Conservation (phyloP, 2,329 filamentous ascomycete genomes). For the Stagonosporopsis cucurbitacearum region DNA sequence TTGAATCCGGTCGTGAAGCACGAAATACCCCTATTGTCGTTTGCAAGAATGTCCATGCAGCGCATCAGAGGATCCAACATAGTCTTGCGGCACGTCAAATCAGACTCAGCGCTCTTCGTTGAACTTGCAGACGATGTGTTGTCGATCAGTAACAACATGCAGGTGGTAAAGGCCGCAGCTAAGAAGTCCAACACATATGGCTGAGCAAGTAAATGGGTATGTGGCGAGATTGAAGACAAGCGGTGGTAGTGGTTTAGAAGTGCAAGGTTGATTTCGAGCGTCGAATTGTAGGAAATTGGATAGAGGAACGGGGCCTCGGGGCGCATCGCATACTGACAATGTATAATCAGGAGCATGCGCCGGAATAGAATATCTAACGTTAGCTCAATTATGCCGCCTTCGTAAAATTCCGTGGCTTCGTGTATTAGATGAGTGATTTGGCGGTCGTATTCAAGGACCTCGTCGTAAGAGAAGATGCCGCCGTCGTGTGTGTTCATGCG, state of each 20-base stretch:
- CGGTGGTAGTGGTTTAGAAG: slow-evolving; percentile 37
- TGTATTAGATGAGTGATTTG: slow-evolving; percentile 20
- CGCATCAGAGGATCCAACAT: slow-evolving; percentile 23
- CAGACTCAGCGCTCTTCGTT: slow-evolving; percentile 1
- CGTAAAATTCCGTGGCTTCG: slow-evolving; percentile 14
- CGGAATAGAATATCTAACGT: slow-evolving; percentile 39
- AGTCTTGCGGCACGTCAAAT: slow-evolving; percentile 21
- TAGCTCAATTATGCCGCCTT: slow-evolving; percentile 13
- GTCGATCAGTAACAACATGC: slow-evolving; percentile 23
- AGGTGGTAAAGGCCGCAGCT: slow-evolving; percentile 25
- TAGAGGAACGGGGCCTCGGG: slow-evolving; percentile 28
- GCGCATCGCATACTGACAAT: slow-evolving; percentile 33
- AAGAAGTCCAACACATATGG: slow-evolving; percentile 36
- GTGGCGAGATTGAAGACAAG: slow-evolving; percentile 25
- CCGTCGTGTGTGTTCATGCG: slow-evolving; percentile 20
- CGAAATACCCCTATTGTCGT: slow-evolving; percentile 19
- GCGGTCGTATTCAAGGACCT: slow-evolving; percentile 26
- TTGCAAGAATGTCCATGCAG: slow-evolving; percentile 26
- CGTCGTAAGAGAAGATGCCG: slow-evolving; percentile 24
- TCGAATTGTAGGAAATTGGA: slow-evolving; percentile 42
- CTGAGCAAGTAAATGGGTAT: slow-evolving; percentile 22
- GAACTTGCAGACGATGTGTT: slow-evolving; percentile 14
- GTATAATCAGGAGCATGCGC: slow-evolving; percentile 34
- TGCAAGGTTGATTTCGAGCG: slow-evolving; percentile 40
- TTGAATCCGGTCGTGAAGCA: slow-evolving; percentile 27